Evolutionary conservation across 192 early-diverging fungal genomes (phyloP), one percentile per base, ranked within the genome.

Genomic region (Chytriomyces sp.): DNA sequence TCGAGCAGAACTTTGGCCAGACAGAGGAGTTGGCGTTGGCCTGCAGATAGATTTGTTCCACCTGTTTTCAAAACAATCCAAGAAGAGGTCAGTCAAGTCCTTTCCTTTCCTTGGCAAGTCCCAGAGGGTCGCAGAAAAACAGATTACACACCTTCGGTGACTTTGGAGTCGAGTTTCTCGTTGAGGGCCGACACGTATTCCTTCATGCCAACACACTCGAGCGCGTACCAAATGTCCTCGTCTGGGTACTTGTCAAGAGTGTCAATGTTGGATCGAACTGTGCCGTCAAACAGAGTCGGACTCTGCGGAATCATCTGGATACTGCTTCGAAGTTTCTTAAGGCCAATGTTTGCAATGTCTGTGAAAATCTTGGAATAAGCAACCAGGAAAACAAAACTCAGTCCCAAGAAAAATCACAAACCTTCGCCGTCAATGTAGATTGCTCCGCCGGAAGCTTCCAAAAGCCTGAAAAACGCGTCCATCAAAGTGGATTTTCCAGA

Each of bases 181-280:
- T 50, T 67, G 45, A 80, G 49, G n/a, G 50, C 61, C 16, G 60
- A 13, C 10, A 87, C 79, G 64, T 74, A 77, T 43, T 71, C 65
- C 61, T 83, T 82, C 1, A 91, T 70, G 0, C 83, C 86, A 0
- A 86, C 83, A 1, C 79, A 66, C 62, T 87, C 83, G 13, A 95
- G 80, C 0, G 85, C 89, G 16, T 79, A 64, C 86, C 83, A 88
- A 5, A 96, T 79, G 46, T 90, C 88, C 7, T 81, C 83, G 61
- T 94, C 91, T 9, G 82, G 60, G 47, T 89, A 88, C 73, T 90
- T 80, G 35, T 81, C 80, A 61, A 91, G 82, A 0, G 91, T 90
- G 62, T 95, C 94, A 50, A 95, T 79, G 69, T 95, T 95, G 23
- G 78, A 80, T 13, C 93, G 84, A 28, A 93, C 79, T 0, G 87